Evolutionary conservation across 1,139 yeast species (phyloP).

Genomic region (Hemisphaericaspora subhashii): DNA sequence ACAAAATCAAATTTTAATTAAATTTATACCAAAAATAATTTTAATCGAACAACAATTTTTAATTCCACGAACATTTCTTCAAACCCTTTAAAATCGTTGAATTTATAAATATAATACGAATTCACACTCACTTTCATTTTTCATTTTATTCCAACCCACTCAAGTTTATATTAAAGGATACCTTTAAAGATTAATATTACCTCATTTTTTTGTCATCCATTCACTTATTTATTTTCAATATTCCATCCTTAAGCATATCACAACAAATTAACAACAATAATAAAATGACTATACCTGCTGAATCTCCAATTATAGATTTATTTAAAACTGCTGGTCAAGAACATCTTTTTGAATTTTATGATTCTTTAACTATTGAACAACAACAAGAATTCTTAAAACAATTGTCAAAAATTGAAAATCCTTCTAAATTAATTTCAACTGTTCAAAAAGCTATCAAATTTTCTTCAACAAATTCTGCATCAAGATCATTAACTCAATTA

Average conservation of each 20-base stretch:
- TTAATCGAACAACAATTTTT: too few species aligned
- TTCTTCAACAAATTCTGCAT: conserved; percentile 33
- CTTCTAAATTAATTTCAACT: conserved; percentile 38
- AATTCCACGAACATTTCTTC: too few species aligned
- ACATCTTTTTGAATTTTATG: conserved; percentile 44
- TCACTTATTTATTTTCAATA: not conserved
- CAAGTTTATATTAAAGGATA: too few species aligned
- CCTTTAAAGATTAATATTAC: too few species aligned
- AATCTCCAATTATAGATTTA: conserved; percentile 33
- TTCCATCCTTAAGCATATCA: not conserved
- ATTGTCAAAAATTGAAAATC: conserved; percentile 42
- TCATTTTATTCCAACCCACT: too few species aligned
- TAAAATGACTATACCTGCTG: conserved; percentile 17
- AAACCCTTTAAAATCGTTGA: too few species aligned
- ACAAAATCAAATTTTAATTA: too few species aligned
- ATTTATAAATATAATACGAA: too few species aligned
- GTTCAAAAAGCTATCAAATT: conserved; percentile 50
- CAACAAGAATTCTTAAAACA: conserved; percentile 35
- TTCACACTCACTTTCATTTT: too few species aligned
- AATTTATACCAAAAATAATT: too few species aligned
- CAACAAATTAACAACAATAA: too few species aligned
- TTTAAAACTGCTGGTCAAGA: conserved; percentile 51
- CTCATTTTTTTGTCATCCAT: not conserved
- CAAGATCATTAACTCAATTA: conserved; percentile 48
- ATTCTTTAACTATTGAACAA: conserved; percentile 29